Conservation (phyloP, 345 rosid genomes). For the Linum tenue region DNA sequence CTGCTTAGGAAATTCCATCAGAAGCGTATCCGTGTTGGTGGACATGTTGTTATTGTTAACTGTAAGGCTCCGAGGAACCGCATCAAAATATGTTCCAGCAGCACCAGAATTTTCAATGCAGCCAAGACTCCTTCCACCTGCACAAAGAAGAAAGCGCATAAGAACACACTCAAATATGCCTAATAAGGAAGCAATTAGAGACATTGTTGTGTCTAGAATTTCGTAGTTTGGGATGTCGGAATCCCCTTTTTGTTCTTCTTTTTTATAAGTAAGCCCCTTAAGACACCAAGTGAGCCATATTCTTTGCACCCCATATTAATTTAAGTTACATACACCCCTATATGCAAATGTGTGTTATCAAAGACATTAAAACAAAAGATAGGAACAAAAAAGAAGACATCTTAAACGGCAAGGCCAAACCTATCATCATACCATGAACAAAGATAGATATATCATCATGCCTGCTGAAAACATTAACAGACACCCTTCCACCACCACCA, state of each 20-base stretch:
- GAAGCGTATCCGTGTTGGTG: slow-evolving; percentile 57
- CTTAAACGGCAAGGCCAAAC: background rate
- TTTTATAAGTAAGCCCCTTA: background rate
- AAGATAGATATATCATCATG: slow-evolving; percentile 41
- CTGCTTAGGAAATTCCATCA: slow-evolving; percentile 60
- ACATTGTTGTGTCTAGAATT: background rate
- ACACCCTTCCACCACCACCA: slow-evolving; percentile 69
- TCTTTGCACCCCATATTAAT: too few species aligned
- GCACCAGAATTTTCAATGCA: slow-evolving; percentile 61
- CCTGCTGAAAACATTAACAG: slow-evolving; percentile 59
- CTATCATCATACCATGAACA: slow-evolving; percentile 40
- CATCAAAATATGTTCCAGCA: slow-evolving; percentile 70
- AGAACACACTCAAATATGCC: background rate
- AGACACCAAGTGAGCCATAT: background rate
- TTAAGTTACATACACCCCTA: background rate
- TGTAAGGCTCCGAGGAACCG: slow-evolving; percentile 57
- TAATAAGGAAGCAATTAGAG: background rate
- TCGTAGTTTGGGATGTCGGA: background rate
- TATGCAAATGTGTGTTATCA: background rate
- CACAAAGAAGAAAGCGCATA: slow-evolving; percentile 8
- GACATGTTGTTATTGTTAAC: slow-evolving; percentile 49
- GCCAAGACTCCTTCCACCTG: slow-evolving; percentile 59
- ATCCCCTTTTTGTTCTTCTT: background rate
- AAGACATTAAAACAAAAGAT: background rate
- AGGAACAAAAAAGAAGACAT: background rate